Conservation (phyloP, 2,329 filamentous ascomycete genomes). For the Colletotrichum orbiculare region DNA sequence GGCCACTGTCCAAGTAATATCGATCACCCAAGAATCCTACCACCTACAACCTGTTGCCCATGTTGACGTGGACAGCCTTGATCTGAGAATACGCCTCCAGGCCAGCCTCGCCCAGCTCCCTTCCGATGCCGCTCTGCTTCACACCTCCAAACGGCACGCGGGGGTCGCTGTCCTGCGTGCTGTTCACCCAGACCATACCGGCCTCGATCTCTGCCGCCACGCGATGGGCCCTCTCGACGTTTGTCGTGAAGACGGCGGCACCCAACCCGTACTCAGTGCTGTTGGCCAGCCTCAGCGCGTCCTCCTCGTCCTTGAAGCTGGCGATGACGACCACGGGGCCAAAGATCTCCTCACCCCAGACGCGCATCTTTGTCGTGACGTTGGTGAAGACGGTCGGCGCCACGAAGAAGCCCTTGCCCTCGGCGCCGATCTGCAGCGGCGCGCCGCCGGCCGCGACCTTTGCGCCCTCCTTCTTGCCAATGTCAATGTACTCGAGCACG, state of each 20-base stretch:
- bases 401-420: slow-evolving; percentile 55
- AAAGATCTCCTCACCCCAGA: slow-evolving; percentile 60
- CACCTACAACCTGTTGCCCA: slow-evolving; percentile 38
- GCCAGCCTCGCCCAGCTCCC: slow-evolving; percentile 58
- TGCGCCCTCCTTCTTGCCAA: slow-evolving; percentile 76
- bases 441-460: slow-evolving; percentile 71
- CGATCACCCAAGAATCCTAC: not conserved
- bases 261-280: slow-evolving; percentile 71
- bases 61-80: slow-evolving; percentile 58
- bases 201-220: slow-evolving; percentile 68
- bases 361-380: slow-evolving; percentile 53
- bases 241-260: slow-evolving; percentile 70
- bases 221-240: slow-evolving; percentile 61
- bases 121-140: slow-evolving; percentile 61
- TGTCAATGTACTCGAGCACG: slow-evolving; percentile 76
- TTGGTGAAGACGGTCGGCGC: slow-evolving; percentile 58
- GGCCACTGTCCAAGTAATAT: not conserved
- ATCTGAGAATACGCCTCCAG: slow-evolving; percentile 56
- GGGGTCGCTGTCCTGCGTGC: slow-evolving; percentile 56
- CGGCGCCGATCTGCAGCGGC: slow-evolving; percentile 48
- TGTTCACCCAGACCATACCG: slow-evolving; percentile 67
- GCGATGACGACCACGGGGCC: slow-evolving; percentile 57
- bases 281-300: slow-evolving; percentile 57
- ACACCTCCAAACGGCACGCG: slow-evolving; percentile 59
- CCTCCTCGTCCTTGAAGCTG: slow-evolving; percentile 54